phyloP scores from a whole-genome alignment of 2,329 filamentous ascomycete species.

The Hypoxylon sp. region DNA sequence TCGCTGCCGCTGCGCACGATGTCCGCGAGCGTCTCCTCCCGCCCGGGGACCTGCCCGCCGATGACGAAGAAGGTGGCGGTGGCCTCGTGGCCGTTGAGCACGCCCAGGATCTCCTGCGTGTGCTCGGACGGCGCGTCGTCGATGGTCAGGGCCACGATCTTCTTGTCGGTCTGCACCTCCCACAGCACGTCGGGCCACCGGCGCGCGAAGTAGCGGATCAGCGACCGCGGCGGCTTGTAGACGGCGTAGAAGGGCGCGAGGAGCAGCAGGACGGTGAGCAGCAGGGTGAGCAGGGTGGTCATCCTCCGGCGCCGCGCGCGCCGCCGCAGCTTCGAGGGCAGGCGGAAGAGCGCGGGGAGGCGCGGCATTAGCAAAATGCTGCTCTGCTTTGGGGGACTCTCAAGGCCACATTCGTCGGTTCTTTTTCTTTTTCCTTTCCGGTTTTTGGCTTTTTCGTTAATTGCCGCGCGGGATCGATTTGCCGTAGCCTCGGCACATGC shows the following conservation, averaged over 20 bases:
- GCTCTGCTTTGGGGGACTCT: slow-evolving; percentile 1
- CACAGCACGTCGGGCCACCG: slow-evolving; percentile 85
- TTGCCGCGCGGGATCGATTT: slow-evolving; percentile 7
- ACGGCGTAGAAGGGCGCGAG: slow-evolving; percentile 71
- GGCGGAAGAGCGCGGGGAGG: slow-evolving; percentile 62
- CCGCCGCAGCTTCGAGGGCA: slow-evolving; percentile 68
- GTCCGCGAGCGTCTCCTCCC: slow-evolving; percentile 66
- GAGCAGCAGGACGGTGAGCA: slow-evolving; percentile 53
- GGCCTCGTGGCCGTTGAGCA: slow-evolving; percentile 74
- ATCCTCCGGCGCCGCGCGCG: slow-evolving; percentile 70
- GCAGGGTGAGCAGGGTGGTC: slow-evolving; percentile 63
- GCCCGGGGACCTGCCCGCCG: slow-evolving; percentile 76
- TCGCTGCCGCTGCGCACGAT: slow-evolving; percentile 75
- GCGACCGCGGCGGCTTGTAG: slow-evolving; percentile 81
- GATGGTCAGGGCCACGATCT: slow-evolving; percentile 84
- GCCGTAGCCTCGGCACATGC: slow-evolving; percentile 9
- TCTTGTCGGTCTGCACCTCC: slow-evolving; percentile 69
- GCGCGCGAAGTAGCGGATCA: slow-evolving; percentile 77
- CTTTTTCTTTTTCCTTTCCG: neutral
- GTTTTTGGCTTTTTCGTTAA: too few relatives aligned
- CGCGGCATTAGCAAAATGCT: slow-evolving; percentile 49
- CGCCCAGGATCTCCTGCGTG: slow-evolving; percentile 76
- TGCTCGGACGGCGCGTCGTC: slow-evolving; percentile 85
- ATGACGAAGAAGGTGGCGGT: slow-evolving; percentile 92
- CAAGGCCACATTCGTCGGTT: slow-evolving; percentile 32